phyloP scores from a whole-genome alignment of 495 filamentous ascomycete genomes.

The Clohesyomyces aquaticus region DNA sequence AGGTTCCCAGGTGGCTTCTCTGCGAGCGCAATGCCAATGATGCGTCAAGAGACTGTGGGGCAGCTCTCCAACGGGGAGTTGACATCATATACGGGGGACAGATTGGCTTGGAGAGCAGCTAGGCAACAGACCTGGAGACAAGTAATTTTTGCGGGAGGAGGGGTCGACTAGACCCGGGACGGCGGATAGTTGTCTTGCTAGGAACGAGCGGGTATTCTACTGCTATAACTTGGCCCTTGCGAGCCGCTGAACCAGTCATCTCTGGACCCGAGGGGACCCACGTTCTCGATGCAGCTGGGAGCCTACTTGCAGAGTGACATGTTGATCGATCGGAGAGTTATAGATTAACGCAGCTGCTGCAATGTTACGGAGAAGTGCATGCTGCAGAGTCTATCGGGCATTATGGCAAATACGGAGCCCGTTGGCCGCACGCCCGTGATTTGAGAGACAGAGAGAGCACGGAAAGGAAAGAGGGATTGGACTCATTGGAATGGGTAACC shows the following conservation, averaged over 20 bases:
- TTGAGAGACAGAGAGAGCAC: not conserved
- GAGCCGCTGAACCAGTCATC: not conserved
- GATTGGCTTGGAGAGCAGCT: too few relatives aligned
- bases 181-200: not conserved
- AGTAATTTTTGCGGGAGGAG: not conserved
- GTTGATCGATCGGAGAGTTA: conserved; percentile 20
- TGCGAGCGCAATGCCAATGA: too few relatives aligned
- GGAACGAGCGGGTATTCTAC: not conserved
- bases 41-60: too few relatives aligned
- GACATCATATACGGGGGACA: too few relatives aligned
- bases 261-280: conserved; percentile 7
- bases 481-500: not conserved
- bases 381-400: conserved; percentile 9
- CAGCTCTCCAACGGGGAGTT: too few relatives aligned
- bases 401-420: conserved; percentile 16
- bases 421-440: not conserved
- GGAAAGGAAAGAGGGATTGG: not conserved
- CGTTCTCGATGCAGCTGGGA: conserved; percentile 13
- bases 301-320: not conserved
- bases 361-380: conserved; percentile 24
- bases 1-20: too few relatives aligned
- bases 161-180: not conserved
- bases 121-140: too few relatives aligned
- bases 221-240: not conserved
- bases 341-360: conserved; percentile 6